Conservation (phyloP, 495 filamentous ascomycete genomes). For the Venustampulla echinocandica region DNA sequence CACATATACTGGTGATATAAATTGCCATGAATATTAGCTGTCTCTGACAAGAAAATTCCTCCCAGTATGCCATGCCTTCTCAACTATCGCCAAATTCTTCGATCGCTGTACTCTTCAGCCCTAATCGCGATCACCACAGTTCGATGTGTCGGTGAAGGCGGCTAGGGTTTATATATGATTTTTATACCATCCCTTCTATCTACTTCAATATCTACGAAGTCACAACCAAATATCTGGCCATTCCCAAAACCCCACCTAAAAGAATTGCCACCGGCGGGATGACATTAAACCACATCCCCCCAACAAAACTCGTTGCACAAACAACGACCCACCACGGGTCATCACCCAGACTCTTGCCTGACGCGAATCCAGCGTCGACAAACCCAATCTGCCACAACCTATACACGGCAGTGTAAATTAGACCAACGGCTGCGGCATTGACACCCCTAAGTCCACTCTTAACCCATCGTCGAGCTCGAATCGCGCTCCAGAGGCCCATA, state of each 20-base stretch:
- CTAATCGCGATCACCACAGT: too few species aligned
- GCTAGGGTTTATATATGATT: too few species aligned
- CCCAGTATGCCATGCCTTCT: too few species aligned
- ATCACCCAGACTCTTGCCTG: slow-evolving; percentile 48
- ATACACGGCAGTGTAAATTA: slow-evolving; percentile 84
- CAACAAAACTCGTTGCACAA: slow-evolving; percentile 52
- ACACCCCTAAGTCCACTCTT: slow-evolving; percentile 54
- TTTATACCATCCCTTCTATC: too few species aligned
- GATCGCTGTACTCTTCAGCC: too few species aligned
- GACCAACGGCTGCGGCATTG: slow-evolving; percentile 67
- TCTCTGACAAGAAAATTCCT: too few species aligned
- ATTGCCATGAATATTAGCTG: too few species aligned
- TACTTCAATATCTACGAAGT: not conserved
- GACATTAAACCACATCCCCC: slow-evolving; percentile 53
- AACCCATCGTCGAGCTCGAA: slow-evolving; percentile 47
- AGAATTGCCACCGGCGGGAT: slow-evolving; percentile 55
- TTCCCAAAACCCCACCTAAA: slow-evolving; percentile 53
- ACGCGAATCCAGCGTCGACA: slow-evolving; percentile 43
- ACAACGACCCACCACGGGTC: slow-evolving; percentile 75
- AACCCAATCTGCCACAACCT: slow-evolving; percentile 72
- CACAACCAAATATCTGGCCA: slow-evolving; percentile 57
- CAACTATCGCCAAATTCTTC: too few species aligned
- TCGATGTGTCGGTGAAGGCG: too few species aligned
- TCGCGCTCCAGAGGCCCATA: slow-evolving; percentile 59
- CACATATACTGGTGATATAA: too few species aligned